Evolutionary conservation across 1,284 basidiomycete genomes (phyloP).

Genomic region (Sporisorium reilianum): DNA sequence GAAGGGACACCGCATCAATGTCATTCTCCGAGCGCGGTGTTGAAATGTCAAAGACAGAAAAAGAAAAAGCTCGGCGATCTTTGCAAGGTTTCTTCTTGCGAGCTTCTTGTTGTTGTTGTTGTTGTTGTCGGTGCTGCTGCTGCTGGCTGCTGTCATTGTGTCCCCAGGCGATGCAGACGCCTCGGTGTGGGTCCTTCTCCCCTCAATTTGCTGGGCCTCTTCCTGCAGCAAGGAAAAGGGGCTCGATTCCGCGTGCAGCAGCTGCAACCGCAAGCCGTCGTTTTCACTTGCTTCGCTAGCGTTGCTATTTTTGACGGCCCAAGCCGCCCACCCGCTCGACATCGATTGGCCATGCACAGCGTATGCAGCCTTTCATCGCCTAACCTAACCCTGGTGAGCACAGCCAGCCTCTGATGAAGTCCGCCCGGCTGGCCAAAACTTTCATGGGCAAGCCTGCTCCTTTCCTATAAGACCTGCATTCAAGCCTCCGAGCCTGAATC

Average conservation of each 20-base stretch:
- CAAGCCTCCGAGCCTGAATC: neutral
- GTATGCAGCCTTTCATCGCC: neutral
- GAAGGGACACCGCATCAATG: neutral
- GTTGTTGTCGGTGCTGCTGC: too few species aligned
- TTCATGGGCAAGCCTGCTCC: neutral
- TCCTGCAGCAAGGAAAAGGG: slow-evolving; percentile 5
- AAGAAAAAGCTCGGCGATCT: slow-evolving; percentile 6
- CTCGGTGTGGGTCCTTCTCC: neutral
- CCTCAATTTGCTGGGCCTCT: slow-evolving; percentile 4
- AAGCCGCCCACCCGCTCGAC: slow-evolving; percentile 4
- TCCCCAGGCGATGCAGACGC: slow-evolving; percentile 2
- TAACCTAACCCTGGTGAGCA: neutral
- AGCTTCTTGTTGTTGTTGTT: slow-evolving; percentile 1
- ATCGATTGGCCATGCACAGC: slow-evolving; percentile 6
- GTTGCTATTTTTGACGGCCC: slow-evolving; percentile 8
- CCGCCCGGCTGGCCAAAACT: neutral
- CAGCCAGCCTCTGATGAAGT: neutral
- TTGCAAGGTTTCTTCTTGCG: neutral
- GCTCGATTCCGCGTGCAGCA: neutral
- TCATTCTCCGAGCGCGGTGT: too few species aligned
- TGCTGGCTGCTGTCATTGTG: too few species aligned
- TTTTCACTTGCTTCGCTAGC: slow-evolving; percentile 1
- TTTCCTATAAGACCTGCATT: slow-evolving; percentile 1
- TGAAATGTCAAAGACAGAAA: neutral
- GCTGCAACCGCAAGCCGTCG: neutral